Percentiles rank a stretch among this genome's conserved stretches.
Evolutionary conservation across 2,329 filamentous ascomycete genomes (phyloP).

Genomic region (Torrubiellomyces zombiae): DNA sequence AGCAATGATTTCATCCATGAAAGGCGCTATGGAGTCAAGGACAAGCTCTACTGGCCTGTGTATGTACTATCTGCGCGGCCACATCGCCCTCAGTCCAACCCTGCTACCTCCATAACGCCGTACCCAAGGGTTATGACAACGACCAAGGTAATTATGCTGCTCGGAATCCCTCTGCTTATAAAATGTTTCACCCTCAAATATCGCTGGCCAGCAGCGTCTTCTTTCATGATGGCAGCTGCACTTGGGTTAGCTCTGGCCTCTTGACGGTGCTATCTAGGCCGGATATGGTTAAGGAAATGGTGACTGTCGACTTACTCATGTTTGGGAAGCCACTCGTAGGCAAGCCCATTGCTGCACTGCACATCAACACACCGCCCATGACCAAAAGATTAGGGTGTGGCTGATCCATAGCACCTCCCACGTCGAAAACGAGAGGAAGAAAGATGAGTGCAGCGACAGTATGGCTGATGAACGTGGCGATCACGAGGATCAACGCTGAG

Average conservation of each 20-base stretch:
- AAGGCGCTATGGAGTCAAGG: no score
- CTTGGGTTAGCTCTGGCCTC: no score
- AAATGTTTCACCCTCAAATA: conserved; percentile 92
- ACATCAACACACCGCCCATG: conserved; percentile 93
- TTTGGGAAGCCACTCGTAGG: conserved; percentile 96
- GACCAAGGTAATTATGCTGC: conserved; percentile 62
- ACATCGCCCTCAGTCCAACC: conserved; percentile 31
- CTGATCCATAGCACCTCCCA: conserved; percentile 70
- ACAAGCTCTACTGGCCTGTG: no score
- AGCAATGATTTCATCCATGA: no score
- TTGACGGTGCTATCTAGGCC: no score
- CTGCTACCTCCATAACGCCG: conserved; percentile 66
- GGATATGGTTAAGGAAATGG: neutral
- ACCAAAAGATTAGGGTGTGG: conserved; percentile 89
- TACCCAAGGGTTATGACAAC: conserved; percentile 86
- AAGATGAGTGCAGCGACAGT: conserved; percentile 94
- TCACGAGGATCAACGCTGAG: conserved; percentile 65
- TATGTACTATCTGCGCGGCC: neutral
- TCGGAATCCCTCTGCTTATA: conserved; percentile 79
- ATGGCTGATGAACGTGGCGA: conserved; percentile 95
- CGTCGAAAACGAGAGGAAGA: conserved; percentile 72
- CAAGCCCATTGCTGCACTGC: conserved; percentile 86
- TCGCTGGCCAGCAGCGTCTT: conserved; percentile 80
- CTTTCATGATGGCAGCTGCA: conserved; percentile 94
- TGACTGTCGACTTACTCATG: conserved; percentile 97